Evolutionary conservation across 495 filamentous ascomycete genomes (phyloP).

Genomic region (Neurospora sp.): DNA sequence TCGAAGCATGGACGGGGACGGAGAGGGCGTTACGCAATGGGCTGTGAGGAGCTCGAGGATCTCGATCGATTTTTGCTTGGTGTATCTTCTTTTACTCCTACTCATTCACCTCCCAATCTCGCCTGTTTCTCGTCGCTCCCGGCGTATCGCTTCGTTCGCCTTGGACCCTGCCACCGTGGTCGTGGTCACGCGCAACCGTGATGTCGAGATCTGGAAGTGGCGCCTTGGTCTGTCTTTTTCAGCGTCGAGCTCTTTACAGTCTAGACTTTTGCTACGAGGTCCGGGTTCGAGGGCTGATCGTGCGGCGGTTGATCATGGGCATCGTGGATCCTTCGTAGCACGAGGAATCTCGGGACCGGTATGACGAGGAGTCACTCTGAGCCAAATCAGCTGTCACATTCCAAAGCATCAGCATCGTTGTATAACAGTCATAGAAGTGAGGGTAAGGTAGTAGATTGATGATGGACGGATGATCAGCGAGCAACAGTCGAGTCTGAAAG

Average conservation of each 20-base stretch:
- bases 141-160: neutral
- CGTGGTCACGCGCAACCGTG: fast-evolving
- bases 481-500: too few species aligned
- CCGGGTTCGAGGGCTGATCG: neutral
- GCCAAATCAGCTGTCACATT: neutral
- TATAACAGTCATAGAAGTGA: neutral
- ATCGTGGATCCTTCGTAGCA: neutral
- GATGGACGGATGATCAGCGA: neutral
- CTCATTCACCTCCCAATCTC: neutral
- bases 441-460: neutral
- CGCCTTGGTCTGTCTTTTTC: neutral
- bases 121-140: neutral
- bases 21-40: too few species aligned
- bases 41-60: neutral
- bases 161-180: fast-evolving
- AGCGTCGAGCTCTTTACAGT: neutral
- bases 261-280: neutral
- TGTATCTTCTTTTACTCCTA: neutral
- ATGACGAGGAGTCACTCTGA: neutral
- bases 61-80: neutral
- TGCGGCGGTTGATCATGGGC: neutral
- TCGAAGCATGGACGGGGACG: neutral
- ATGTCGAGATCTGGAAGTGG: neutral
- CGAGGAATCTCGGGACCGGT: neutral
- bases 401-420: neutral